Base-by-base conservation (phyloP, 345 rosid genomes). In the Physaria fendleri region DNA sequence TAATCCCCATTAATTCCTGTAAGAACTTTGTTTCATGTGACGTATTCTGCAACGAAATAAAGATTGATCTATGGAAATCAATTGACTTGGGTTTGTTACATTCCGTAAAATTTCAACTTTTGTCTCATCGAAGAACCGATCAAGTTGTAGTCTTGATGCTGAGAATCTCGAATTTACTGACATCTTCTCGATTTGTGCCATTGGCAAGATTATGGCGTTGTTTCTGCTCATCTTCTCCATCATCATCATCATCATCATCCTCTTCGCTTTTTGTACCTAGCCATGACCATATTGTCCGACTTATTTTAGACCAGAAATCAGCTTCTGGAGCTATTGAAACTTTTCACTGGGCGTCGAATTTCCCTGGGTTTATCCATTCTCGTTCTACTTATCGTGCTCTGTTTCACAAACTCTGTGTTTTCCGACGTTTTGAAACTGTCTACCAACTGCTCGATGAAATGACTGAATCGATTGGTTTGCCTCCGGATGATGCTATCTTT, bases 381-480 rank as follows among this genome's bases (percentile, higher is more conserved):
- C 96, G 77, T 23, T 76, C 90, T 55, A 92, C 98, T 34, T 92
- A 85, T 69, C 79, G 88, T 17, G 88, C 88, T 69, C 69, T 92
- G 18, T 21, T 84, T 18, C 72, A 74, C 21, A 84, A 75, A 64
- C 82, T 85, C 4, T 86, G 92, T 14, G 1, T 55, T 46, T 82
- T 84, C 62, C 85, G 87, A 10, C 81, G 80, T 6, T 88, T 92
- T 25, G 81, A 78, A 15, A 62, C 67, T 23, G 88, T 78, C 69
- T 50, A 72, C 71, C 71, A 88, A 14, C 62, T 92, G 95, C 96
- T 92, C 78, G 95, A 92, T 28, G 88, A 88, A 92, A 88, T 92
- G 87, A 82, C 90, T 47, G 45, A 46, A 29, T 64, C 84, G 23
- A 75, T 83, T 6, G 84, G 91, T 27, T 72, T 69, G 5, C 79